Evolutionary conservation across 2,329 filamentous ascomycete species (phyloP), one percentile per base, ranked within the genome.

Genomic region (Fusarium pilosicola): DNA sequence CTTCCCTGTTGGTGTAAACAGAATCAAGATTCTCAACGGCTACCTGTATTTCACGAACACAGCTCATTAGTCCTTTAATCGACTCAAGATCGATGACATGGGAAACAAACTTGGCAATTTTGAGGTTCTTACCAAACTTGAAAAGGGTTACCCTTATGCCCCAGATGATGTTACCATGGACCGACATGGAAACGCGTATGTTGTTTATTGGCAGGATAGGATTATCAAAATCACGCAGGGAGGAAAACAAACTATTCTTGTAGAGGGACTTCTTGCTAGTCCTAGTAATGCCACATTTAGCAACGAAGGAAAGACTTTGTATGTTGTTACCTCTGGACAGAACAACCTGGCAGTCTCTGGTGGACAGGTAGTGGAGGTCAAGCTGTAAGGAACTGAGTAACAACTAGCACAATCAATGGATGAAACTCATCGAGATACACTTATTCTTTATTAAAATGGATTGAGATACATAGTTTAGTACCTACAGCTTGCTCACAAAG

Each of bases 401-500:
- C 20, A 39, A 7, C 24, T 22, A 26, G 20, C 24, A 22, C 18
- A 26, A 22, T 39, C 24, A 28, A 18, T n/a, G 6, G 4, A 54
- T 18, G 4, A 22, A 11, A 17, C 28, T 9, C 20, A 8, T 39
- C 20, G 11, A 39, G 34, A 45, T 56, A 32, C 32, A 24, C 17
- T 14, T 5, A 10, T 17, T 39, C 24, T 38, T 15, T 20, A 12
- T 28, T 10, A 26, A 54, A 22, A 5, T 56, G 14, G n/a, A 32
- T 45, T 10, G 5, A 20, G n/a, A 32, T 18, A 7, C 9, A 15
- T 15, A 30, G 22, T 20, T 15, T 24, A 30, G 22, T 32, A 20
- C n/a, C 26, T 46, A 58, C 24, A 49, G 15, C 24, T 58, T 77
- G 17, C 64, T 78, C 17, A 77, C 14, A 34, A 77, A 77, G 5